A percentile compares a stretch with the other conserved stretches of the same genome.
Conservation (phyloP, 176 grass and related monocot species). For the Carex myosuroides region DNA sequence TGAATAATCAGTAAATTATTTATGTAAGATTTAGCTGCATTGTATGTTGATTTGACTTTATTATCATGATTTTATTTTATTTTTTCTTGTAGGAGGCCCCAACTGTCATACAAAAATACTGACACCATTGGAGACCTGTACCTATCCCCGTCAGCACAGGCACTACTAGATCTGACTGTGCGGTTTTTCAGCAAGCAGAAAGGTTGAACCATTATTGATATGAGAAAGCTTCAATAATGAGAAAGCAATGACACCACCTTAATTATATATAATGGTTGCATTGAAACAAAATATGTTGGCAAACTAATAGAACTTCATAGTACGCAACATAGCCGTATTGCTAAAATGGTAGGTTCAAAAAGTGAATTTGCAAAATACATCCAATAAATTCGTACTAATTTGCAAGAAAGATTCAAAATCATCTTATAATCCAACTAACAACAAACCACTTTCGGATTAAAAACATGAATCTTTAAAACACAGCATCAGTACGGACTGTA, state of each 20-base stretch:
- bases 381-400: background rate
- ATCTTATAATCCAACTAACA: background rate
- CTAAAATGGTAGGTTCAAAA: no score
- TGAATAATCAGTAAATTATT: background rate
- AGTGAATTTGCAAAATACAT: no score
- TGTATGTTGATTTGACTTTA: constrained; percentile 23
- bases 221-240: background rate
- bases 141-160: background rate
- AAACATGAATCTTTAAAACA: background rate
- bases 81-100: constrained; percentile 64
- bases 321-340: background rate
- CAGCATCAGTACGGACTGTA: background rate
- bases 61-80: constrained; percentile 7
- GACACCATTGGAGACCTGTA: no score
- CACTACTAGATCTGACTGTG: background rate
- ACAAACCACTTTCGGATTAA: background rate
- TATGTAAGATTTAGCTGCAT: background rate
- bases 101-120: constrained; percentile 37
- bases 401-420: background rate
- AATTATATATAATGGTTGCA: no score
- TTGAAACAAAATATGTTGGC: background rate
- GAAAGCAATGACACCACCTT: background rate
- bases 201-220: background rate
- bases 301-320: background rate
- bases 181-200: background rate